These are phyloP conservation scores for Chamaecyparis obtusa DNA, from an alignment of 75 land plant species.

Conservation along the genomic window DNA sequence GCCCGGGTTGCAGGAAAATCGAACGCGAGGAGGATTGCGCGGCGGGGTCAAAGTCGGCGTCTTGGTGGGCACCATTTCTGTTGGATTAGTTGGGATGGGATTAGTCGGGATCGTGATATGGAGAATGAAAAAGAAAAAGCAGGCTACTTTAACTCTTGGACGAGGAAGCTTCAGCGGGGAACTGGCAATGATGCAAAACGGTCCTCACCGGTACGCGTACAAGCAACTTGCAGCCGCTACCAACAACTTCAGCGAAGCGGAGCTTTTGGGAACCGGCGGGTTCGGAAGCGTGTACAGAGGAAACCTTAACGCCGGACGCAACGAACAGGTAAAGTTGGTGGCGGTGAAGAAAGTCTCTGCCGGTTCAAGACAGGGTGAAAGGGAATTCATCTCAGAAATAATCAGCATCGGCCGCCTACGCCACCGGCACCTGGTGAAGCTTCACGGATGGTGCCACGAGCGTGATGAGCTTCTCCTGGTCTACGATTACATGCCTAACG, in stretches of 20 bases:
- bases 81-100: background rate
- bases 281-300: constrained; percentile 6
- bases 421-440: constrained; percentile 38
- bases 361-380: constrained; percentile 26
- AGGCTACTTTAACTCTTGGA: background rate
- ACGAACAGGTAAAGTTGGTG: constrained; percentile 14
- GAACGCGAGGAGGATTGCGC: too few relatives aligned
- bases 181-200: background rate
- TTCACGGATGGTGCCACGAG: constrained; percentile 35
- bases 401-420: constrained; percentile 19
- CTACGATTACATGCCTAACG: too few relatives aligned
- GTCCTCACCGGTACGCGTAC: too few relatives aligned
- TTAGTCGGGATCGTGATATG: background rate
- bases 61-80: background rate
- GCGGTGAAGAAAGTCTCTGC: constrained; percentile 23
- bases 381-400: constrained; percentile 23
- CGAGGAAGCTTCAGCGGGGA: background rate
- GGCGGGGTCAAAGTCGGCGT: background rate
- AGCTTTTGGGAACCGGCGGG: background rate
- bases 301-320: background rate
- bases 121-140: background rate
- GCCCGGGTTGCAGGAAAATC: too few relatives aligned
- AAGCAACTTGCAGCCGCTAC: too few relatives aligned
- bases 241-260: too few relatives aligned
- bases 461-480: background rate